Evolutionary conservation across 768 basidiomycete genomes (phyloP).

Genomic region (Suillus plorans): DNA sequence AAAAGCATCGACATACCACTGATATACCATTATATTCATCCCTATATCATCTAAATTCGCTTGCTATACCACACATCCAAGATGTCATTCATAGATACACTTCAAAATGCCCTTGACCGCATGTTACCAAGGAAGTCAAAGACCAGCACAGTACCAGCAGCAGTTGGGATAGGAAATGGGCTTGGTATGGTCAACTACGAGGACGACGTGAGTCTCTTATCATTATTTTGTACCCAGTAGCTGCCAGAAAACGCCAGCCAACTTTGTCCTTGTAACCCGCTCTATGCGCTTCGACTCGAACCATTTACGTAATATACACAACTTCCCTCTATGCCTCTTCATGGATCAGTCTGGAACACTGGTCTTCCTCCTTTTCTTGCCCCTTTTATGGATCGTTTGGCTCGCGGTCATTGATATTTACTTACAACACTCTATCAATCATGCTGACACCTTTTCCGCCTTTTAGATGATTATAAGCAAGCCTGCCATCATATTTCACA

Average conservation of each 20-base stretch:
- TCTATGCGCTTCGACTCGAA: slow-evolving; percentile 13
- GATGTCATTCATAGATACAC: slow-evolving; percentile 30
- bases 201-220: slow-evolving; percentile 62
- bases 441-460: slow-evolving; percentile 17
- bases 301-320: slow-evolving; percentile 32
- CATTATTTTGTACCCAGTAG: neutral
- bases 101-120: slow-evolving; percentile 32
- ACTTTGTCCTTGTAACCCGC: slow-evolving; percentile 6
- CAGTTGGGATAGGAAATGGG: slow-evolving; percentile 55
- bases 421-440: slow-evolving; percentile 11
- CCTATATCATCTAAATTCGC: neutral
- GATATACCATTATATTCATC: neutral
- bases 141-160: slow-evolving; percentile 31
- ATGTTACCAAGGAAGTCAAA: slow-evolving; percentile 24
- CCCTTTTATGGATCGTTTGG: slow-evolving; percentile 64
- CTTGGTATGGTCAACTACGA: slow-evolving; percentile 62
- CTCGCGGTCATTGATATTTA: slow-evolving; percentile 54
- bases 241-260: neutral
- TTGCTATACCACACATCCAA: neutral
- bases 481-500: slow-evolving; percentile 73
- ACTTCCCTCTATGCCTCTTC: slow-evolving; percentile 30
- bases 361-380: slow-evolving; percentile 64
- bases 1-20: slow-evolving; percentile 8
- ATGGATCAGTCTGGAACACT: slow-evolving; percentile 47
- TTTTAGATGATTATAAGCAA: slow-evolving; percentile 85